Base-by-base conservation (phyloP, 2,329 filamentous ascomycete genomes). In the Diaporthe batatas region DNA sequence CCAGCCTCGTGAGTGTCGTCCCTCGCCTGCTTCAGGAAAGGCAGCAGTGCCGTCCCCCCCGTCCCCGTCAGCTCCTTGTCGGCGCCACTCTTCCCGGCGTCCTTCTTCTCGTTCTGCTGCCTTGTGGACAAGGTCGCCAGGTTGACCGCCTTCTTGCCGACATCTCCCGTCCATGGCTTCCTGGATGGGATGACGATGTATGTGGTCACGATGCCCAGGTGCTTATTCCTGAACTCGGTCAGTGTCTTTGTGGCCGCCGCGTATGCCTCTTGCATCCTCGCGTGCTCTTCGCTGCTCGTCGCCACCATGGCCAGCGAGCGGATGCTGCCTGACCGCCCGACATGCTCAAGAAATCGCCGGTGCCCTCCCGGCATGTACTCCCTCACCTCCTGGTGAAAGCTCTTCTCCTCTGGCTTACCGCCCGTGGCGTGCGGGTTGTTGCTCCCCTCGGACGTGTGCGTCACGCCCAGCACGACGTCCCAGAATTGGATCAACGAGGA, bases 401-500 rank as follows among this genome's bases (percentile, higher is more conserved):
- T 84, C 16, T 71, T 75, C 57, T 59, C 47, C 47, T 73, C 74
- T 5, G 57, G 34, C 67, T 6, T 70, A 2, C 65, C 70, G 47
- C 53, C 64, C 12, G 76, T 79, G 25, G 76, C 76, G 18, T 78
- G 77, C 14, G 77, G 74, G 14, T 75, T 70, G 47, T 77, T 77
- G 73, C 81, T 82, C 0, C 84, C 84, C 62, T 82, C 82, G 2
- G 83, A 82, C 1, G 78, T 79, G 83, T 98, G 96, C 78, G 97
- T 92, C 18, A 98, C 88, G 2, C 94, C 94, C 0, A 98, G 87
- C 0, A 95, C 90, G 18, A 97, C 88, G 80, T 98, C 96, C 81
- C 98, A 94, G 84, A 98, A 96, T 78, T 98, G 95, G 73, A 98
- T 95, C 54, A 98, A 86, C 0, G 94, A 97, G 81, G 93, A 96